A percentile compares a stretch with the other conserved stretches of the same genome.
Evolutionary conservation across 176 grass and related monocot genomes (phyloP).

Genomic region (Raddia guianensis): DNA sequence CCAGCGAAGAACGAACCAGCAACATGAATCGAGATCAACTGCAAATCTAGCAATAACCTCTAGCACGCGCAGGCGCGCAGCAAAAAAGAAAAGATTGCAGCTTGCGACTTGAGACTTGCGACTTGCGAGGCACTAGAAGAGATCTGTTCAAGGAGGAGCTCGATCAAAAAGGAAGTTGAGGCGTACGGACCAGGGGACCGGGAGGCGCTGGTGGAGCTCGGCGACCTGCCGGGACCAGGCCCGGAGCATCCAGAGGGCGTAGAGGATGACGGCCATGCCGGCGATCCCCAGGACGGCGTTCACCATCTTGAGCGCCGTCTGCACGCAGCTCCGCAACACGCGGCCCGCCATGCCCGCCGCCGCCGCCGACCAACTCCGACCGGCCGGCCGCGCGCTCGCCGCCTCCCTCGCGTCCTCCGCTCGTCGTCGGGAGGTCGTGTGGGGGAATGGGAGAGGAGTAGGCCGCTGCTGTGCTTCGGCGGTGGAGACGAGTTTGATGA

Average conservation of each 20-base stretch:
- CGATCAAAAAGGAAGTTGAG: background rate
- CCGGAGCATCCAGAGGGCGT: constrained; percentile 95
- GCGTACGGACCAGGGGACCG: constrained; percentile 65
- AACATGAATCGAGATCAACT: background rate
- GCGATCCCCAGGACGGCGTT: constrained; percentile 83
- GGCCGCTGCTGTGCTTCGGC: background rate
- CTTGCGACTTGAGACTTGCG: background rate
- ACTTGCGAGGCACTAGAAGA: background rate
- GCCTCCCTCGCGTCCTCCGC: background rate
- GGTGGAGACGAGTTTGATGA: background rate
- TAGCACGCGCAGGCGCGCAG: too few relatives aligned
- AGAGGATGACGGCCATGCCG: constrained; percentile 96
- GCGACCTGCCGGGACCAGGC: constrained; percentile 61
- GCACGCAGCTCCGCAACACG: constrained; percentile 65
- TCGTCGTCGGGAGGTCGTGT: background rate
- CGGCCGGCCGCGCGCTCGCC: background rate
- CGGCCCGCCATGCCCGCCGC: constrained; percentile 44
- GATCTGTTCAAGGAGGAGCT: constrained; percentile 8
- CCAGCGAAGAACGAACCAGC: background rate
- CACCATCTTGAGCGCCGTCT: constrained; percentile 83
- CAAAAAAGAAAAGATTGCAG: background rate
- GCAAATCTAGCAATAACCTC: background rate
- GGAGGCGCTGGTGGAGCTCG: background rate
- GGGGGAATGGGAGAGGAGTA: background rate
- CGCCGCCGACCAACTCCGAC: background rate